A percentile compares a stretch with the other conserved stretches of the same genome.
Conservation (phyloP, 2,329 filamentous ascomycete species). For the Reticulascus tulasneorum region DNA sequence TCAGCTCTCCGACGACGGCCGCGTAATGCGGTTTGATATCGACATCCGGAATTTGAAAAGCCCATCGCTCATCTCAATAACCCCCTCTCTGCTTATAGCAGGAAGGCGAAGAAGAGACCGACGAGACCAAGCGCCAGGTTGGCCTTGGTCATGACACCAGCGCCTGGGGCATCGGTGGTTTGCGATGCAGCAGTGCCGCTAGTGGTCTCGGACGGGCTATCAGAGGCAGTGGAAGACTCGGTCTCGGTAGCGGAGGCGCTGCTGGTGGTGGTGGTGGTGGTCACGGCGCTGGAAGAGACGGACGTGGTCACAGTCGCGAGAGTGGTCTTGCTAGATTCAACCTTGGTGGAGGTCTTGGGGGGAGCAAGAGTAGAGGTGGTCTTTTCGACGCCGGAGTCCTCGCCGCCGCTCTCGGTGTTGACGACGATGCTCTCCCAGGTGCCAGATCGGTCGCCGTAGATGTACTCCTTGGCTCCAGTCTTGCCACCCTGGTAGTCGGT, state of each 20-base stretch:
- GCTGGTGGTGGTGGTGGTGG: constrained; percentile 4
- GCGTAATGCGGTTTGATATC: no score
- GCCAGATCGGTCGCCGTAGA: constrained; percentile 46
- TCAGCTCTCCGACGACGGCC: constrained; percentile 13
- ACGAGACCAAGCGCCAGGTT: constrained; percentile 14
- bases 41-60: no score
- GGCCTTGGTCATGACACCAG: constrained; percentile 14
- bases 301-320: constrained; percentile 9
- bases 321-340: constrained; percentile 12
- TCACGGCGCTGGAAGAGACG: constrained; percentile 4
- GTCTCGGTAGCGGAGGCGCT: constrained; percentile 4
- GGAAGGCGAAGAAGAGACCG: constrained; percentile 15
- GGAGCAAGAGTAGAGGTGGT: constrained; percentile 11
- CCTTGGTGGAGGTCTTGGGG: constrained; percentile 14
- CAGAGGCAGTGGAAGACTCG: background rate
- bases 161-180: constrained; percentile 7
- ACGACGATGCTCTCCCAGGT: constrained; percentile 49
- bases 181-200: constrained; percentile 2
- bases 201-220: constrained; percentile 4
- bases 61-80: no score
- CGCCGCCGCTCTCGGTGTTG: constrained; percentile 13
- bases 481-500: constrained; percentile 50
- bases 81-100: constrained; percentile 15
- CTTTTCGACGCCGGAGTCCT: constrained; percentile 8
- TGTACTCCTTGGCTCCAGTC: constrained; percentile 45